phyloP scores from a whole-genome alignment of 768 basidiomycete species.

The Tephrocybe sp. region DNA sequence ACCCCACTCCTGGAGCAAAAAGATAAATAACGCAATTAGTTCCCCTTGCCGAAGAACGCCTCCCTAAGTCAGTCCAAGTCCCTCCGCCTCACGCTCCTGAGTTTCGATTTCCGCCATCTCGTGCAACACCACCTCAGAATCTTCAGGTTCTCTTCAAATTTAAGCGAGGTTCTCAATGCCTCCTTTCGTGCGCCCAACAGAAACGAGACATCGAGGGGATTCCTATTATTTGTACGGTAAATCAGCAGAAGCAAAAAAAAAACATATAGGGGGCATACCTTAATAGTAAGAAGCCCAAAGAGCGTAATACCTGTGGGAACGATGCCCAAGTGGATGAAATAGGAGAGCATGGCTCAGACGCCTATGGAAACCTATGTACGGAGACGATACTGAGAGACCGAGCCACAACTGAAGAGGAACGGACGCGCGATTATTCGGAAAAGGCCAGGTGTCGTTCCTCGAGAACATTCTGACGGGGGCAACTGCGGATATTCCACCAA shows the following conservation, averaged over 20 bases:
- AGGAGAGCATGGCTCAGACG: slow-evolving; percentile 85
- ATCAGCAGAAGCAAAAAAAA: not conserved
- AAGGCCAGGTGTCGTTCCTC: too few species aligned
- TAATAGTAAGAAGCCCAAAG: slow-evolving; percentile 65
- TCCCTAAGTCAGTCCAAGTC: slow-evolving; percentile 66
- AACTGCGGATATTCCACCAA: too few species aligned
- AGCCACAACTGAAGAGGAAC: too few species aligned
- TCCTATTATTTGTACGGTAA: slow-evolving; percentile 41
- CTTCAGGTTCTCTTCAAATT: slow-evolving; percentile 45
- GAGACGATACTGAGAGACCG: too few species aligned
- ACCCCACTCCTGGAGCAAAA: slow-evolving; percentile 80
- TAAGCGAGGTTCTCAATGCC: slow-evolving; percentile 64
- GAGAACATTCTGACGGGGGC: too few species aligned
- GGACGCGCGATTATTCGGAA: too few species aligned
- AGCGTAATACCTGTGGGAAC: slow-evolving; percentile 65
- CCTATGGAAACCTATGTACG: slow-evolving; percentile 73
- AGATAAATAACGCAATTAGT: slow-evolving; percentile 82
- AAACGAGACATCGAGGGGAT: slow-evolving; percentile 77
- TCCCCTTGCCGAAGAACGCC: slow-evolving; percentile 81
- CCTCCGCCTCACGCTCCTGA: slow-evolving; percentile 62
- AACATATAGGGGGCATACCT: slow-evolving; percentile 28
- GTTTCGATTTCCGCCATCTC: slow-evolving; percentile 85
- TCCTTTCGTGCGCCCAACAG: slow-evolving; percentile 53
- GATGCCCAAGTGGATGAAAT: slow-evolving; percentile 75
- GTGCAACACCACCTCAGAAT: slow-evolving; percentile 44